Base-by-base conservation (phyloP, 306 rosid genomes). In the Trifolium pratense region DNA sequence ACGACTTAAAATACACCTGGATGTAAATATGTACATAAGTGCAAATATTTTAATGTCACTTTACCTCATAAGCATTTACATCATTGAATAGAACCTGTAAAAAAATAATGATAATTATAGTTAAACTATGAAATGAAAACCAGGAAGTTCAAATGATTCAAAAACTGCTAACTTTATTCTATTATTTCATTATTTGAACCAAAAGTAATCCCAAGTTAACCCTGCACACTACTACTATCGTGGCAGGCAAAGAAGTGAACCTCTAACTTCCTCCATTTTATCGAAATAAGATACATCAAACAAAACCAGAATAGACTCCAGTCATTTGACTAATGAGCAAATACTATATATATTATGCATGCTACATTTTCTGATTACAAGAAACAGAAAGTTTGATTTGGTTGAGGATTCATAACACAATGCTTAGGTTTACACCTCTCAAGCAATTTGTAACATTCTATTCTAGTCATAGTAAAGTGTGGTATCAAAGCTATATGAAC, bases 71-170 rank as follows among this genome's bases (percentile, higher is more conserved):
- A 58, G 99, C 96, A 78, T 83, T 94, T 26, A 91, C 57, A 78
- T 94, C 99, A 3, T 93, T 88, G 87, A 94, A 88, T 55, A 94
- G 85, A 67, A 94, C 99, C 99, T 94, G 96, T 77, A 83, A 77
- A 79, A 61, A 37, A 71, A 51, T 29, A 31, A 20, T 42, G 4
- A 45, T 5, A 64, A 67, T 32, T 29, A 25, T 32, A 7, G 23
- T 58, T 32, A 20, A 73, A 18, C 39, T 43, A 7, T 20, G 60
- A 51, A 72, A 36, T 52, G 64, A 12, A 71, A 40, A 31, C 18
- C 45, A 46, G 36, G 46, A 71, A 71, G 55, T 45, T 40, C 59
- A 17, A 72, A 52, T 60, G 13, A 77, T 58, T 29, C n/a, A 73
- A 67, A 59, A 55, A 77, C 48, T 5, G 5, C 42, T 18, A 75